A percentile compares a stretch with the other conserved stretches of the same genome.
Conservation (phyloP, 495 filamentous ascomycete genomes). For the Penicillium odoratum region DNA sequence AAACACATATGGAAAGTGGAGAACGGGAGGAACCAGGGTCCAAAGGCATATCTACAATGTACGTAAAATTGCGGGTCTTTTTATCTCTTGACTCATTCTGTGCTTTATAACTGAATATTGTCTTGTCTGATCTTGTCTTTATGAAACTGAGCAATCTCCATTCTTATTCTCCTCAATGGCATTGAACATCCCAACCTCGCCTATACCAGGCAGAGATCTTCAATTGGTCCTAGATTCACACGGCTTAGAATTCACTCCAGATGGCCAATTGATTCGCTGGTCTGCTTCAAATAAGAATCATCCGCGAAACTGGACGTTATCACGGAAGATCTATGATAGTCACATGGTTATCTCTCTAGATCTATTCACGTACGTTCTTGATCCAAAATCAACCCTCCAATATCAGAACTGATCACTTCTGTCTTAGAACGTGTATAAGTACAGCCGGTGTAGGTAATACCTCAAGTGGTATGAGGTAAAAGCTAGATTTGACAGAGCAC, state of each 20-base stretch:
- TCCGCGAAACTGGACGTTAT: slow-evolving; percentile 15
- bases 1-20: too few species aligned
- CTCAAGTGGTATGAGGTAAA: background rate
- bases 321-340: slow-evolving; percentile 18
- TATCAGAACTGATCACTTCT: background rate
- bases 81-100: too few species aligned
- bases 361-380: slow-evolving; percentile 12
- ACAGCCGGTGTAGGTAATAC: slow-evolving; percentile 25
- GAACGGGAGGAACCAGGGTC: too few species aligned
- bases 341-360: slow-evolving; percentile 18
- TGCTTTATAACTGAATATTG: too few species aligned
- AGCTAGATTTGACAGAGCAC: slow-evolving; percentile 15
- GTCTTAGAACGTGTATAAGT: slow-evolving; percentile 27
- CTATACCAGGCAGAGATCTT: background rate
- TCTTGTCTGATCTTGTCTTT: too few species aligned
- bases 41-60: too few species aligned
- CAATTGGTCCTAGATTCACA: slow-evolving; percentile 1
- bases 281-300: slow-evolving; percentile 16
- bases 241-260: slow-evolving; percentile 13
- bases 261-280: slow-evolving; percentile 15
- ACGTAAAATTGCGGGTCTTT: too few species aligned
- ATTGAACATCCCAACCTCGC: background rate
- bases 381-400: background rate
- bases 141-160: too few species aligned
- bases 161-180: too few species aligned